Evolutionary conservation across 1,284 basidiomycete genomes (phyloP).

Genomic region (Ustilago esculenta): DNA sequence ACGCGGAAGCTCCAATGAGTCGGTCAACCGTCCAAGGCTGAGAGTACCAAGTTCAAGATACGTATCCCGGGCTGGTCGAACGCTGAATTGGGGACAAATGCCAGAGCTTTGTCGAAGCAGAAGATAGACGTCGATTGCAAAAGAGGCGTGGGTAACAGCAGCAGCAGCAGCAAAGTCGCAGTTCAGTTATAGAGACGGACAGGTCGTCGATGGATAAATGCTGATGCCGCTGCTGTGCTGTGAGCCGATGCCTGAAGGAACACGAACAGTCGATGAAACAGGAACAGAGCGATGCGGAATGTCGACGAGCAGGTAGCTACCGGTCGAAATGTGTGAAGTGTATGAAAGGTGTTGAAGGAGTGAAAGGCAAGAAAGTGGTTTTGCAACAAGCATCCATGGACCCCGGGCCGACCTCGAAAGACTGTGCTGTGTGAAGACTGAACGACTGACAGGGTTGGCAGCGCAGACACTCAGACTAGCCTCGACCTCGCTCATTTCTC

Average conservation of each 20-base stretch:
- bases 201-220: slow-evolving; percentile 1
- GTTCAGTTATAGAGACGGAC: slow-evolving; percentile 1
- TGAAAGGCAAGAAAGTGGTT: not conserved
- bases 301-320: slow-evolving; percentile 8
- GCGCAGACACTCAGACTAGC: slow-evolving; percentile 1
- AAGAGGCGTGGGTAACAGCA: slow-evolving; percentile 7
- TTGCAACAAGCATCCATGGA: slow-evolving; percentile 8
- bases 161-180: slow-evolving; percentile 3
- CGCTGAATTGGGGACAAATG: not conserved
- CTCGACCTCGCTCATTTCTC: slow-evolving; percentile 1
- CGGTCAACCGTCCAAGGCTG: not conserved
- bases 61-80: not conserved
- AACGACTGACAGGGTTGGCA: slow-evolving; percentile 21
- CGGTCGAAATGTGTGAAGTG: not conserved
- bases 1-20: slow-evolving; percentile 11
- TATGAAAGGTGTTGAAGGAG: not conserved
- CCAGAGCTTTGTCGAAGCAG: slow-evolving; percentile 3
- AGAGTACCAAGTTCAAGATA: not conserved
- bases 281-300: slow-evolving; percentile 6
- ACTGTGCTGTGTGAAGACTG: slow-evolving; percentile 3
- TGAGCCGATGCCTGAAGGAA: slow-evolving; percentile 12
- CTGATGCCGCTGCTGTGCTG: slow-evolving; percentile 10
- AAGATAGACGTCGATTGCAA: not conserved
- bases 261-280: slow-evolving; percentile 8
- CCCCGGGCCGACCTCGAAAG: slow-evolving; percentile 12